Evolutionary conservation across 2,329 filamentous ascomycete genomes (phyloP).

Genomic region (Aspergillus sp.): DNA sequence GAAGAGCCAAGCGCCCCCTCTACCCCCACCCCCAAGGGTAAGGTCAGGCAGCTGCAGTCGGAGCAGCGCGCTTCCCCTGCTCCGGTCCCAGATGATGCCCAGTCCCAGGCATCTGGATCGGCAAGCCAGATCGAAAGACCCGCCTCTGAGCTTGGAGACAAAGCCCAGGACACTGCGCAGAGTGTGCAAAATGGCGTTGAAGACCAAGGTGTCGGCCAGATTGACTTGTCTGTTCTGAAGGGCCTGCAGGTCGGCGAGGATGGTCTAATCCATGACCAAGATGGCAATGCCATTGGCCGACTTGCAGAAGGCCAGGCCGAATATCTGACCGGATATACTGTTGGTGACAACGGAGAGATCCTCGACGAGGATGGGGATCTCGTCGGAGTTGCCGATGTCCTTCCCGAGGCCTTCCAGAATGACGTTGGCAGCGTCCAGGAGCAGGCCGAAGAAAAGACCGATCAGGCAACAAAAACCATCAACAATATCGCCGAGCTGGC

Average conservation of each 20-base stretch:
- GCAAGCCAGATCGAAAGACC: conserved; percentile 24
- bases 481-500: not conserved
- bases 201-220: not conserved
- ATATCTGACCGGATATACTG: conserved; percentile 42
- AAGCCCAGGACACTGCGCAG: conserved; percentile 24
- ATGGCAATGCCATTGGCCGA: conserved; percentile 39
- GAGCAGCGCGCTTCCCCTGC: conserved; percentile 30
- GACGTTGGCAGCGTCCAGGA: not conserved
- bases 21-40: conserved; percentile 7
- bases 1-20: conserved; percentile 10
- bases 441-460: not conserved
- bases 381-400: conserved; percentile 43
- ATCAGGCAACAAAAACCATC: not conserved
- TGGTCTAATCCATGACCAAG: conserved; percentile 40
- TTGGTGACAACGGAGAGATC: conserved; percentile 41
- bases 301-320: conserved; percentile 44
- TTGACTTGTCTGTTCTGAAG: conserved; percentile 41
- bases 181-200: conserved; percentile 10
- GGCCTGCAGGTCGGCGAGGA: conserved; percentile 43
- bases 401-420: conserved; percentile 25
- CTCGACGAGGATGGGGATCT: conserved; percentile 36
- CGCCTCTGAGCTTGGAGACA: not conserved
- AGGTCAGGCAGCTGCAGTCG: conserved; percentile 2
- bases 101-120: conserved; percentile 33
- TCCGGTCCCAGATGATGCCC: conserved; percentile 24